Evolutionary conservation across 495 filamentous ascomycete species (phyloP), one percentile per base, ranked within the genome.

Genomic region (Gamarada debralockiae): DNA sequence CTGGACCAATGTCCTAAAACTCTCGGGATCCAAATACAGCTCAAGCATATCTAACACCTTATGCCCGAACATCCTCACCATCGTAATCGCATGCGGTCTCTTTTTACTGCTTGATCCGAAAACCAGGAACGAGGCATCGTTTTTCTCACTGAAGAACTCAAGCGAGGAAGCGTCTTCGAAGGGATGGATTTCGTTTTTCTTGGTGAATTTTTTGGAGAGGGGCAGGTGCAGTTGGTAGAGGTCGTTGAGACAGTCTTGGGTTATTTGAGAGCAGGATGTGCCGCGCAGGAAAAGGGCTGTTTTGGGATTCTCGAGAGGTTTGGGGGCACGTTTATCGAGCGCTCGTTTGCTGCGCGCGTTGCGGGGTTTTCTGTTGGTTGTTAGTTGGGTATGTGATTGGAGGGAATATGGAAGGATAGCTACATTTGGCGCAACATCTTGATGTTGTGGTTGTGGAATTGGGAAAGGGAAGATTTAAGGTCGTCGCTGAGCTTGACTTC

Each of bases 11-110:
- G 73, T 75, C 29, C 83, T 73, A 69, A 83, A 87, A 34, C 73
- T 79, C 34, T 77, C 80, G 50, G 69, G 77, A 52, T 95, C 83
- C 33, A 98, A 75, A 58, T 86, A 70, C 58, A 97, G 66, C 77
- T 98, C 93, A 38, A 92, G 71, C 89, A 98, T 92, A 68, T 98
- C 93, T 51, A 97, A 79, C 21, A 96, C 76, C 72, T 89, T 87
- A 70, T 86, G 76, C 65, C 82, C 77, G 64, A 95, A 97, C 15
- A 85, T 86, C 45, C 93, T 82, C 24, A 82, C 73, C n/a, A 96
- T 70, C 1, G 90, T 96, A 59, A 98, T 66, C 52, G 81, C 84
- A 67, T 97, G 89, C 9, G 92, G 93, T 15, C 93, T 80, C 75
- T 98, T 98, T 78, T 97, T 98, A 67, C 74, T 86, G 72, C 84